Percentiles rank a stretch among this genome's conserved stretches.
Conservation (phyloP, 164 flowering plant species). For the Hamamelis virginiana region DNA sequence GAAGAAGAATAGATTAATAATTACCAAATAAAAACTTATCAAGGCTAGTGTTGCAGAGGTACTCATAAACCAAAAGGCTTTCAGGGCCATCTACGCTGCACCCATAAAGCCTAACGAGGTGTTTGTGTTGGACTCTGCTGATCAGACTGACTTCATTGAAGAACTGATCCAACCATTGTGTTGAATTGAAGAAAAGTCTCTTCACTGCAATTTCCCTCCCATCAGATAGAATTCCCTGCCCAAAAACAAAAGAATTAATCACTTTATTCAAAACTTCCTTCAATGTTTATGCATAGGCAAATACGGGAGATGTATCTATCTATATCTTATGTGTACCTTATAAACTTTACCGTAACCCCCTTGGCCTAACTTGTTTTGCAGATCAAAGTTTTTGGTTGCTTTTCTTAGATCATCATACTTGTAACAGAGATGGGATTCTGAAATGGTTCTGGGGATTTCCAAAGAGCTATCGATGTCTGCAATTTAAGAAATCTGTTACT, state of each 20-base stretch:
- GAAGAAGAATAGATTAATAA: background rate
- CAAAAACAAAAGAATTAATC: too few relatives aligned
- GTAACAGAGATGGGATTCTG: slow-evolving; percentile 16
- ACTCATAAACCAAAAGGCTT: slow-evolving; percentile 18
- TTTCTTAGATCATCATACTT: slow-evolving; percentile 28
- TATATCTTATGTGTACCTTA: background rate
- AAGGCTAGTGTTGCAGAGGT: slow-evolving; percentile 16
- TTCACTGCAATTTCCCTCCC: slow-evolving; percentile 21
- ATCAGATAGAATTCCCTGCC: slow-evolving; percentile 9
- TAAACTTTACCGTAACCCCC: slow-evolving; percentile 41
- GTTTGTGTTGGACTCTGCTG: slow-evolving; percentile 18
- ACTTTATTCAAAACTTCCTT: too few relatives aligned
- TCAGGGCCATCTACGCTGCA: slow-evolving; percentile 16
- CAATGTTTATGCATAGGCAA: too few relatives aligned
- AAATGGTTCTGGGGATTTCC: background rate
- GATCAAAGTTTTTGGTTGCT: slow-evolving; percentile 32
- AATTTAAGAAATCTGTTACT: background rate
- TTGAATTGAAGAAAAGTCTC: slow-evolving; percentile 9
- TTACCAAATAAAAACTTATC: slow-evolving; percentile 17
- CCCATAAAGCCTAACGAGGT: slow-evolving; percentile 16
- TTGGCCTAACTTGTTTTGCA: slow-evolving; percentile 33
- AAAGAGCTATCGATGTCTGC: background rate
- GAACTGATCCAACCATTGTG: slow-evolving; percentile 10
- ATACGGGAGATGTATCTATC: too few relatives aligned
- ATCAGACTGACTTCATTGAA: slow-evolving; percentile 17